phyloP scores from a whole-genome alignment of 257 asterid genomes.

The Solanum habrochaites region DNA sequence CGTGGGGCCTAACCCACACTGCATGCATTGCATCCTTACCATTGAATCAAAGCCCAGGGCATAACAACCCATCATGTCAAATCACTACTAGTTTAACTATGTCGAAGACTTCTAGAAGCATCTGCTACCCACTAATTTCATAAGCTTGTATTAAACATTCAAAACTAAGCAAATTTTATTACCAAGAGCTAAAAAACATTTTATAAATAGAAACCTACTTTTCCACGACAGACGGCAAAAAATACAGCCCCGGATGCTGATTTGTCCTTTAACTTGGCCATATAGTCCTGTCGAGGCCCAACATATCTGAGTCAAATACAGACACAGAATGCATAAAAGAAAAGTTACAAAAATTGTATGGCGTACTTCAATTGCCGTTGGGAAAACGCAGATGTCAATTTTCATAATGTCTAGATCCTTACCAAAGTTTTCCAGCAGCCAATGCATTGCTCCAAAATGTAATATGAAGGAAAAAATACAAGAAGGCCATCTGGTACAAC shows the following conservation, averaged over 20 bases:
- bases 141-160: not conserved
- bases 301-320: not conserved
- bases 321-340: not conserved
- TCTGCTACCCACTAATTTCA: not conserved
- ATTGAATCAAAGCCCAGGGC: not conserved
- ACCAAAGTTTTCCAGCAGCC: conserved; percentile 84
- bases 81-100: not conserved
- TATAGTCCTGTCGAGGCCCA: conserved; percentile 53
- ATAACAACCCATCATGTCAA: not conserved
- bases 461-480: conserved; percentile 91
- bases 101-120: not conserved
- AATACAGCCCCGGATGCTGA: conserved; percentile 77
- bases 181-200: not conserved
- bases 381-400: conserved; percentile 21
- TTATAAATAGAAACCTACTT: conserved; percentile 33
- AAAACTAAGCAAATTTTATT: not conserved
- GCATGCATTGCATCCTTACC: not conserved
- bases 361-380: conserved; percentile 61
- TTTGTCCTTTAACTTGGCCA: conserved; percentile 57
- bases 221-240: conserved; percentile 98
- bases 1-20: not conserved
- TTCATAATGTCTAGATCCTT: conserved; percentile 11
- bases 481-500: conserved; percentile 97
- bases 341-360: not conserved
- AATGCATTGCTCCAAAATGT: conserved; percentile 78